Base-by-base conservation (phyloP, 2,329 filamentous ascomycete genomes). In the Colletotrichum agaves region DNA sequence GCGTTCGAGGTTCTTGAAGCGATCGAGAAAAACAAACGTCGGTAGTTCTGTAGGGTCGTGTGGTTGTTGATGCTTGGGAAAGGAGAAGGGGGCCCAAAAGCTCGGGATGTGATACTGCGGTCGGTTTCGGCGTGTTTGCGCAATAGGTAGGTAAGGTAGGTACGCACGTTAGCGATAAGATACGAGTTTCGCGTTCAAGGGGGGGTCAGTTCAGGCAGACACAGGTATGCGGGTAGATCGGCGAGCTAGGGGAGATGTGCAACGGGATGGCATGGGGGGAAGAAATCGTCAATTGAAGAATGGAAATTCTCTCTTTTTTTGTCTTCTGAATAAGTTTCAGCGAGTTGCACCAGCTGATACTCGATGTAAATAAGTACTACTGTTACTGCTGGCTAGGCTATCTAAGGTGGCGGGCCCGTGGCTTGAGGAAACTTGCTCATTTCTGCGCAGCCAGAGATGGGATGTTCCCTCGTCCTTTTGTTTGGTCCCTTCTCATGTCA, bases 361-460 rank as follows among this genome's bases (percentile, higher is more conserved):
- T 27, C 47, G 47, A 31, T 19, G n/a, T 17, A 2, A 11, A 17
- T 44, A 10, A 17, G 46, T 27, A 49, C 37, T 27, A 31, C 31
- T 21, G 46, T 31, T 21, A 49, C 27, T 49, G 21, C 46, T 27
- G 46, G 37, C 46, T 31, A 19, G 3, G 15, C 3, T 43, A 19
- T n/a, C n/a, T n/a, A n/a, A n/a, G n/a, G 65, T 65, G 61, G 65
- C 65, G 65, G 47, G 39, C 61, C 47, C 52, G 65, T 68, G 65
- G 61, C 65, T 56, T 31, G 39, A 67, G 41, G 55, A 79, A 81
- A 81, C 75, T 72, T 74, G 76, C 80, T 80, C 80, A 81, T 81
- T 79, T 73, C 73, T 78, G 78, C 79, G 78, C 80, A 77, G 70
- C 31, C 53, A n/a, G 41, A 55, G 55, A 68, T 33, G 61, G 65